Conservation (phyloP, 2,329 filamentous ascomycete species). For the Chaetomium sp. region DNA sequence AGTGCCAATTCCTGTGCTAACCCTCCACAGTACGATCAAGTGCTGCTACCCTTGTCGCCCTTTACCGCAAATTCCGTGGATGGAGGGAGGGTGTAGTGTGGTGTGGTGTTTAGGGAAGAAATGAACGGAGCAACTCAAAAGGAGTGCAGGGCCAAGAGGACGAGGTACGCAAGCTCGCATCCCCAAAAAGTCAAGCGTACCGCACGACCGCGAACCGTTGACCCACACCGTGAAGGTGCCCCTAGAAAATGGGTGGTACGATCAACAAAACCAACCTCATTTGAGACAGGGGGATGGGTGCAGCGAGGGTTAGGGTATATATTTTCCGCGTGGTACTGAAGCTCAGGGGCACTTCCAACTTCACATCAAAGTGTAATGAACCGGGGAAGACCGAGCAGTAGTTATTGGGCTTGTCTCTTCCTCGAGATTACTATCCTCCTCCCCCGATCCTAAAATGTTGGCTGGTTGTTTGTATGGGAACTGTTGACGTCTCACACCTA, state of each 20-base stretch:
- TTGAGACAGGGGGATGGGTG: background rate
- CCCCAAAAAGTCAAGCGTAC: background rate
- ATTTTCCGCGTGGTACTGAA: background rate
- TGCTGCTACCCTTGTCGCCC: background rate
- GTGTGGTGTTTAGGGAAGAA: background rate
- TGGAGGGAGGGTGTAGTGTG: background rate
- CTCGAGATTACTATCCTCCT: background rate
- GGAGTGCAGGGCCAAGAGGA: background rate
- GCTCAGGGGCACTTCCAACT: background rate
- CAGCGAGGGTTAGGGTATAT: slow-evolving; percentile 13
- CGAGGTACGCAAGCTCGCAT: background rate
- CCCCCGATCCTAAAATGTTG: background rate
- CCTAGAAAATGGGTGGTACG: slow-evolving; percentile 18
- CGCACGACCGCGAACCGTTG: background rate
- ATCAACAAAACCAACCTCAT: slow-evolving; percentile 12
- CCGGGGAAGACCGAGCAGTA: background rate
- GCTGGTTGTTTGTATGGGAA: background rate
- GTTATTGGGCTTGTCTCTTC: no score
- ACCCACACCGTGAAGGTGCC: slow-evolving; percentile 9
- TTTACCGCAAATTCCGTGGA: background rate
- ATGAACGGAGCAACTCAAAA: background rate
- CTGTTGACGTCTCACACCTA: background rate
- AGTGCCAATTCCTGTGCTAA: background rate
- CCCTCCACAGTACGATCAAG: background rate
- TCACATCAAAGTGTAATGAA: background rate